A percentile compares a stretch with the other conserved stretches of the same genome.
These are phyloP conservation scores for Dentipellis fragilis DNA, from an alignment of 768 basidiomycete species.

Conservation along the genomic window DNA sequence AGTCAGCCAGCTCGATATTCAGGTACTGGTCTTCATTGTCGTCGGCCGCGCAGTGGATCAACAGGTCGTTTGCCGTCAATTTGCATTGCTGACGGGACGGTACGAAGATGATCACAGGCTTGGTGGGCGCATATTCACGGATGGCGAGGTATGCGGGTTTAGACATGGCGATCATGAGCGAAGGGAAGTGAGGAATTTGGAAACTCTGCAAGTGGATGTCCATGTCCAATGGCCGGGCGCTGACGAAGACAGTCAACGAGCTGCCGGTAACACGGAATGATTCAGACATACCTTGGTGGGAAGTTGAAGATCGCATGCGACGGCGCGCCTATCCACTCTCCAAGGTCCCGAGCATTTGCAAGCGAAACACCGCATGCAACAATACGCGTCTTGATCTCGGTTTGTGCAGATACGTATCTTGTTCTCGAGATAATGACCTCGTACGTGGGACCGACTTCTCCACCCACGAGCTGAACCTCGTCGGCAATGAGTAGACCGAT, in stretches of 20 bases:
- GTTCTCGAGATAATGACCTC: constrained; percentile 94
- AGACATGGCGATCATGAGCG: constrained; percentile 97
- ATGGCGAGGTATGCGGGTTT: constrained; percentile 95
- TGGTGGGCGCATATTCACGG: constrained; percentile 72
- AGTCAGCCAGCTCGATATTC: constrained; percentile 73
- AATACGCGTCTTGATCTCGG: constrained; percentile 85
- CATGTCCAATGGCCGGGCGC: constrained; percentile 94
- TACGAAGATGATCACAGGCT: constrained; percentile 89
- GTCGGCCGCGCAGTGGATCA: constrained; percentile 83
- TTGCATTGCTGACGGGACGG: constrained; percentile 89
- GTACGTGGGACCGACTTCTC: constrained; percentile 92
- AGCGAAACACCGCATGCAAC: constrained; percentile 93
- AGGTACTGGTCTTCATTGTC: constrained; percentile 79
- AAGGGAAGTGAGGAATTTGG: constrained; percentile 94
- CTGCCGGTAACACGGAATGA: not conserved
- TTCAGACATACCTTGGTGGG: constrained; percentile 59
- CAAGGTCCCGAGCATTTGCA: constrained; percentile 90
- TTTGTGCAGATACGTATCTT: constrained; percentile 93
- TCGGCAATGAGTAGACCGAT: constrained; percentile 91
- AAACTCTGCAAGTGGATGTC: constrained; percentile 97
- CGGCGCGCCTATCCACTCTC: constrained; percentile 95
- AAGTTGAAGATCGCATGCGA: constrained; percentile 97
- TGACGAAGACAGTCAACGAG: constrained; percentile 19
- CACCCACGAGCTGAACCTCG: constrained; percentile 90
- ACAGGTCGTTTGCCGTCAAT: constrained; percentile 85